Percentiles rank a stretch among this genome's conserved stretches.
Evolutionary conservation across 306 rosid genomes (phyloP).

Genomic region (Vigna unguiculata): DNA sequence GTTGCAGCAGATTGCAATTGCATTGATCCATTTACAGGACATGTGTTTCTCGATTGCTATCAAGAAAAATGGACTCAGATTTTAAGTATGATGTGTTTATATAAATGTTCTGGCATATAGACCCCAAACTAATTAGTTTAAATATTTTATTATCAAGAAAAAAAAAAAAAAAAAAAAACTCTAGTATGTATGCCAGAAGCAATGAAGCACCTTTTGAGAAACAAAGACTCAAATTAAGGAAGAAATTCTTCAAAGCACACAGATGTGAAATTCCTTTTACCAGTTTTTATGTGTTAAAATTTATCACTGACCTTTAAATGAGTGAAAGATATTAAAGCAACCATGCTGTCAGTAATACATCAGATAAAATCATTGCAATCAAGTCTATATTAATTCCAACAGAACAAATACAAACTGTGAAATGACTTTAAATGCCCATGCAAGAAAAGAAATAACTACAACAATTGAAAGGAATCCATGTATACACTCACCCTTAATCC

Average conservation of each 20-base stretch:
- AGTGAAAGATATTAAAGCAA: conserved; percentile 23
- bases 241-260: conserved; percentile 45
- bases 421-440: conserved; percentile 23
- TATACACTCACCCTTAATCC: conserved; percentile 9
- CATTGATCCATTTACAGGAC: conserved; percentile 51
- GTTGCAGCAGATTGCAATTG: conserved; percentile 73
- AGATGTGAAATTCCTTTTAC: conserved; percentile 23
- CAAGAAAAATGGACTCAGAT: conserved; percentile 53
- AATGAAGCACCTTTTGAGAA: conserved; percentile 54
- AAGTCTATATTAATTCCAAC: conserved; percentile 9
- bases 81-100: conserved; percentile 47
- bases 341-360: conserved; percentile 13
- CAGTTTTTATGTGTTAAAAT: conserved; percentile 20
- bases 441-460: background rate
- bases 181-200: conserved; percentile 52
- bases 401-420: conserved; percentile 18
- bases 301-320: background rate
- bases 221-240: conserved; percentile 43
- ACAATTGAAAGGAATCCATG: background rate
- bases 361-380: background rate
- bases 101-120: conserved; percentile 44
- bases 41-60: conserved; percentile 46
- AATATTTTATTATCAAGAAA: conserved; percentile 36
- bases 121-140: conserved; percentile 43
- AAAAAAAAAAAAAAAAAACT: conserved; percentile 32